These are phyloP conservation scores for Picea glauca DNA, from an alignment of 75 land plant species.

Conservation along the genomic window DNA sequence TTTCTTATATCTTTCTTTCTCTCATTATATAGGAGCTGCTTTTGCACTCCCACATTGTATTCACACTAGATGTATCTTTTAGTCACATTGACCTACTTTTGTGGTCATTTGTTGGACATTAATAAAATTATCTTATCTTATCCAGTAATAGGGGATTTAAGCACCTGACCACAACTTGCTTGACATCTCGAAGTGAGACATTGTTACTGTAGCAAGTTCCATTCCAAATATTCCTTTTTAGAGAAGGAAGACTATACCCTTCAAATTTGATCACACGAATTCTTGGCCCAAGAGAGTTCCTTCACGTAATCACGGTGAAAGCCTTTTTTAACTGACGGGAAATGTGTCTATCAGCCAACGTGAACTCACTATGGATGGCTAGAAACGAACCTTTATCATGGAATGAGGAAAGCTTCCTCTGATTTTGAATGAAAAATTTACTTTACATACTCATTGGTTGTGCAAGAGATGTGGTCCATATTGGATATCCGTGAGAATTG, in stretches of 20 bases:
- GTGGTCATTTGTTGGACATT: too few species aligned
- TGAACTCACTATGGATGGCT: background rate
- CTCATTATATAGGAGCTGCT: too few species aligned
- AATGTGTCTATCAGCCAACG: too few species aligned
- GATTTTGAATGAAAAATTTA: background rate
- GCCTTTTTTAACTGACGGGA: background rate
- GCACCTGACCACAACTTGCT: too few species aligned
- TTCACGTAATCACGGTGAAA: background rate
- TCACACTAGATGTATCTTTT: too few species aligned
- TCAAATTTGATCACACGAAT: background rate
- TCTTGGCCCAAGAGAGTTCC: background rate
- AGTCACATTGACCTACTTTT: too few species aligned
- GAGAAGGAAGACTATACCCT: background rate
- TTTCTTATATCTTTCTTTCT: too few species aligned
- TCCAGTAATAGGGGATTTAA: too few species aligned
- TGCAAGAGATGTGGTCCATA: background rate
- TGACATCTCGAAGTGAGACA: too few species aligned
- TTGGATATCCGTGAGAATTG: background rate
- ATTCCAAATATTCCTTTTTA: background rate
- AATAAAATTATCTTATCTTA: too few species aligned
- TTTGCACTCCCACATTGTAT: too few species aligned
- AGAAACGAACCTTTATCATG: background rate
- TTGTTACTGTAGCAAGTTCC: background rate
- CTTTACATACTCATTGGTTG: background rate
- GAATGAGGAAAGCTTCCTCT: background rate